Evolutionary conservation across 1,284 basidiomycete species (phyloP), one percentile per base, ranked within the genome.

Genomic region (Cryptococcus wingfieldii): DNA sequence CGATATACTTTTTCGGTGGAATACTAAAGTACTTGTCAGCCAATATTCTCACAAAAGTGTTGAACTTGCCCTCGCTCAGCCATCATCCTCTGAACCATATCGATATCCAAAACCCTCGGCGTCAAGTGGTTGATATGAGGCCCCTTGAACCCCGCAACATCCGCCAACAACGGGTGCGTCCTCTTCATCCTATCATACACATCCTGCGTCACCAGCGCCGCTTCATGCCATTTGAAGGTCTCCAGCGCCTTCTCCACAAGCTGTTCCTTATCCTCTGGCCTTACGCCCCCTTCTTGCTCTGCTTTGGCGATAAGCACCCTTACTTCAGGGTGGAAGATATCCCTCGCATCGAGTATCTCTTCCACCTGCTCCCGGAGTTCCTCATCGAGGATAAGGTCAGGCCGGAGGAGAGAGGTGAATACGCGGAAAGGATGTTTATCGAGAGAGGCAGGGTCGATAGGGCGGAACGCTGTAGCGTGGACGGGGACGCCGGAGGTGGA

Each of bases 61-160:
- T 1, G n/a, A 14, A 38, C 60, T 54, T 58, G 67, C 70, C 63
- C 69, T 52, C 74, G 65, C 28, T 60, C 61, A 18, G 59, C 61
- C 78, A 79, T 79, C 19, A 64, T 61, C 5, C 52, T 60, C 61
- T 79, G 77, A 16, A 77, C 77, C 19, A 63, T 66, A 56, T 79
- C 78, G 46, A 79, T 78, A 55, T 78, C 77, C 27, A 79, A 58
- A 25, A 77, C 76, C 14, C 77, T 57, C 14, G 77, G 78, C 7
- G 77, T 79, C n/a, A 79, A 65, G 59, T 78, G 78, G 56, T 79
- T 79, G 66, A 79, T 78, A 57, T 79, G 78, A 12, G 77, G 77
- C 18, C 77, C 76, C 38, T 66, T 62, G 66, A 79, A 79, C 14
- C 69, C 71, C 12, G 67, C 74, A 45, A 78, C 76, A 58, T 79